Base-by-base conservation (phyloP, 352 stramenopile genomes). In the Globisporangium heterothallicum region DNA sequence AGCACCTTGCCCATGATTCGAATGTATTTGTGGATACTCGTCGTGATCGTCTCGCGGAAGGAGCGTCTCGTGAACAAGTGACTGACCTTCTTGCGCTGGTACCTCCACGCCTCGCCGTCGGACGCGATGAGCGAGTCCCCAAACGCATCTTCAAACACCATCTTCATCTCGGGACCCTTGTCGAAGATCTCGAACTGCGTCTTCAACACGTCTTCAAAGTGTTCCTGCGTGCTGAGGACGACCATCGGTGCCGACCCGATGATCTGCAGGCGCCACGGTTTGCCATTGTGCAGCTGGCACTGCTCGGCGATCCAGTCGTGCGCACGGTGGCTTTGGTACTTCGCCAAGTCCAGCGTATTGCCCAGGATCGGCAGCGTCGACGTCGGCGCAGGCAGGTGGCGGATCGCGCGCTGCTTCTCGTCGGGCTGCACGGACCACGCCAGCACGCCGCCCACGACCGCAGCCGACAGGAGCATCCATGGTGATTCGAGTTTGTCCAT, bases 51-150 rank as follows among this genome's bases (percentile, higher is more conserved):
- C 18, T 72, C 64, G 6, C 67, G 44, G 44, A 80, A 70, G 13
- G 63, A 57, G 7, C 63, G 64, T 54, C 67, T 74, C 6, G 74
- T 87, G 26, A 93, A 91, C 3, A 96, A 80, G 22, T 93, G 86
- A 42, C 77, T 90, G 53, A 85, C 71, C 36, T 66, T 79, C 56
- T 91, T 88, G 42, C 80, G 66, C 54, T 91, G 80, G 16, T 61
- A 22, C 5, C 55, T 32, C 78, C 80, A 91, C 19, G 56, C 46
- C 13, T 67, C 38, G 8, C 74, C 73, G 41, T 89, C 77, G 10
- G 66, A 57, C 8, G 62, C 64, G 46, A 84, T 71, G 53, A 91
- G 86, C 40, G 73, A 74, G 22, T 72, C 62, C 18, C 80, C 78
- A 7, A 81, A 56, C 26, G 86, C 41, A 50, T 84, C 67, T 0